Evolutionary conservation across 176 grass and related monocot genomes (phyloP).

Genomic region (Tillandsia leiboldiana): DNA sequence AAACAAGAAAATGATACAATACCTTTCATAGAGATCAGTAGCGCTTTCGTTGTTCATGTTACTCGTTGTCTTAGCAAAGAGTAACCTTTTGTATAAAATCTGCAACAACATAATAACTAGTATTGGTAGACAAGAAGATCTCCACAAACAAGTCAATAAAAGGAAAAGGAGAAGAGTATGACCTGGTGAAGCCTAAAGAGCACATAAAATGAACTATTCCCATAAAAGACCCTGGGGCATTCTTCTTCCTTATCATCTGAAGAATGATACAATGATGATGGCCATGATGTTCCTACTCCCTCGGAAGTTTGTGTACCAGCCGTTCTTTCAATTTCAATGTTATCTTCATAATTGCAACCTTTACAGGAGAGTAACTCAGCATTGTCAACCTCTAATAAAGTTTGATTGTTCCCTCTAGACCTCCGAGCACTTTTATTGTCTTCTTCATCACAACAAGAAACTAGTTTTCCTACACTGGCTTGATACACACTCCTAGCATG

Average conservation of each 20-base stretch:
- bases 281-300: conserved; percentile 11
- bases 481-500: background rate
- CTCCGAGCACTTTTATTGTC: background rate
- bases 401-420: background rate
- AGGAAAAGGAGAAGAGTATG: conserved; percentile 3
- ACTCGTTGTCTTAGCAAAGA: conserved; percentile 5
- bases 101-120: conserved; percentile 3
- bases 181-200: conserved; percentile 35
- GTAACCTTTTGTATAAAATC: conserved; percentile 38
- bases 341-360: background rate
- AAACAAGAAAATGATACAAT: conserved; percentile 14
- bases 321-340: conserved; percentile 8
- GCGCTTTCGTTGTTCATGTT: background rate
- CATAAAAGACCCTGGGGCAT: background rate
- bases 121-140: conserved; percentile 4
- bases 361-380: background rate
- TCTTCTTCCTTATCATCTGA: conserved; percentile 1
- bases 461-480: background rate
- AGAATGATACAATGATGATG: conserved; percentile 14
- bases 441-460: background rate
- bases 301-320: background rate
- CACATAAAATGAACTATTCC: conserved; percentile 2
- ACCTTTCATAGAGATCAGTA: conserved; percentile 30
- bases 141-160: conserved; percentile 4
- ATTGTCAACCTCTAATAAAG: background rate